These are phyloP conservation scores for Ormosia semicastrata DNA, from an alignment of 306 rosid genomes.

Conservation along the genomic window DNA sequence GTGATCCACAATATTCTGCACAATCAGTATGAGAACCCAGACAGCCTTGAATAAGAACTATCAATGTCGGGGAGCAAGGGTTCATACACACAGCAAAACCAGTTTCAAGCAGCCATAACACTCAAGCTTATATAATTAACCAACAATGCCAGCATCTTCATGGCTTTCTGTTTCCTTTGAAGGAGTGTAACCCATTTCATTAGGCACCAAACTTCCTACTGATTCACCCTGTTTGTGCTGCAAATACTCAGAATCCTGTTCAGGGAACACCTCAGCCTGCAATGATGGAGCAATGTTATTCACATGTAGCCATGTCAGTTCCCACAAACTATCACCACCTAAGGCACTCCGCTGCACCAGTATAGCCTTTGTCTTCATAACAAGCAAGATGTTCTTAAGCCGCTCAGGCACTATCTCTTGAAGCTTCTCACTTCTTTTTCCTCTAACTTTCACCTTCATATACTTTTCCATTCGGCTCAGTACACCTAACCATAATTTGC, in stretches of 20 bases:
- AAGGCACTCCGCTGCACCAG: constrained; percentile 61
- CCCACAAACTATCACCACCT: constrained; percentile 83
- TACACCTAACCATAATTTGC: constrained; percentile 84
- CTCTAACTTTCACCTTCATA: constrained; percentile 63
- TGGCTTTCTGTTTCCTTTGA: constrained; percentile 28
- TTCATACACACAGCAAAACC: constrained; percentile 18
- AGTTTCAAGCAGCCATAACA: neutral
- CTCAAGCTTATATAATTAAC: constrained; percentile 2
- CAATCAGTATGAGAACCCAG: constrained; percentile 11
- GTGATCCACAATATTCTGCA: constrained; percentile 10
- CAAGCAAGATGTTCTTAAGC: constrained; percentile 67
- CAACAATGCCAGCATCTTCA: constrained; percentile 38
- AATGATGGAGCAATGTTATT: constrained; percentile 60
- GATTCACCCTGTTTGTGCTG: constrained; percentile 35
- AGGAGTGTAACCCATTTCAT: constrained; percentile 28
- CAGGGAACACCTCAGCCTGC: constrained; percentile 71
- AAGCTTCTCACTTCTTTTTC: constrained; percentile 67
- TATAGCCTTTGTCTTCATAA: constrained; percentile 59
- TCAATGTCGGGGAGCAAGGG: constrained; percentile 2
- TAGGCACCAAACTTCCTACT: constrained; percentile 22
- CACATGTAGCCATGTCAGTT: constrained; percentile 74
- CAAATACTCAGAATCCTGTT: constrained; percentile 47
- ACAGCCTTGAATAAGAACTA: constrained; percentile 7
- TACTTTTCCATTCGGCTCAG: constrained; percentile 72
- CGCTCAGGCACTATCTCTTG: constrained; percentile 71